A percentile compares a stretch with the other conserved stretches of the same genome.
phyloP scores from a whole-genome alignment of 2,329 filamentous ascomycete species.

The Microdochium nivale region DNA sequence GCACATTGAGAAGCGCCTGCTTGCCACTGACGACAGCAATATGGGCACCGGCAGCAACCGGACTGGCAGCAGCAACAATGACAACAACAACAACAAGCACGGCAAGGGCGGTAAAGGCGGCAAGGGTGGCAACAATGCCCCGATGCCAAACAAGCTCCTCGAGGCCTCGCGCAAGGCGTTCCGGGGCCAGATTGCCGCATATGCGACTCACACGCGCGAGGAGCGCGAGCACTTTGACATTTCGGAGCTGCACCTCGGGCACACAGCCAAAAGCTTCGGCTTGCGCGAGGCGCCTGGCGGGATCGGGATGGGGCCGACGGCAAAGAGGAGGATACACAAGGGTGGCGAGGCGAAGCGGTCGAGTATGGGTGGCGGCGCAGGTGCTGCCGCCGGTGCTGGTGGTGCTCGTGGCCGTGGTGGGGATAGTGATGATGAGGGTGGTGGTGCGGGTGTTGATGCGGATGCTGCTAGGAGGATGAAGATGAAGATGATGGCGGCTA shows the following conservation, averaged over 20 bases:
- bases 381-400: conserved; percentile 10
- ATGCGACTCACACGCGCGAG: conserved; percentile 82
- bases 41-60: conserved; percentile 1
- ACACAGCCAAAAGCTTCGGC: conserved; percentile 89
- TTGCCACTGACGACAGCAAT: conserved; percentile 23
- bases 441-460: conserved; percentile 39
- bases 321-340: conserved; percentile 31
- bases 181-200: conserved; percentile 87
- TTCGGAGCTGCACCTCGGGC: conserved; percentile 80
- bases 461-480: conserved; percentile 56
- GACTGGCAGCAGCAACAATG: conserved; percentile 2
- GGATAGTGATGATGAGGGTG: conserved; percentile 24
- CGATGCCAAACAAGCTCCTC: conserved; percentile 51
- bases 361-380: conserved; percentile 13
- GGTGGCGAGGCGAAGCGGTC: conserved; percentile 6
- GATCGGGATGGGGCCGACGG: conserved; percentile 55
- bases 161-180: conserved; percentile 79
- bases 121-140: conserved; percentile 37
- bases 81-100: conserved; percentile 4
- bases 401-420: conserved; percentile 3
- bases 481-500: conserved; percentile 50
- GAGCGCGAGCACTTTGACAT: conserved; percentile 89
- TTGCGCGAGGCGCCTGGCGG: conserved; percentile 80
- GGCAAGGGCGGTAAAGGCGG: conserved; percentile 4
- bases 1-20: conserved; percentile 50